Base-by-base conservation (phyloP, 768 basidiomycete species). In the Pulveroboletus sp. region DNA sequence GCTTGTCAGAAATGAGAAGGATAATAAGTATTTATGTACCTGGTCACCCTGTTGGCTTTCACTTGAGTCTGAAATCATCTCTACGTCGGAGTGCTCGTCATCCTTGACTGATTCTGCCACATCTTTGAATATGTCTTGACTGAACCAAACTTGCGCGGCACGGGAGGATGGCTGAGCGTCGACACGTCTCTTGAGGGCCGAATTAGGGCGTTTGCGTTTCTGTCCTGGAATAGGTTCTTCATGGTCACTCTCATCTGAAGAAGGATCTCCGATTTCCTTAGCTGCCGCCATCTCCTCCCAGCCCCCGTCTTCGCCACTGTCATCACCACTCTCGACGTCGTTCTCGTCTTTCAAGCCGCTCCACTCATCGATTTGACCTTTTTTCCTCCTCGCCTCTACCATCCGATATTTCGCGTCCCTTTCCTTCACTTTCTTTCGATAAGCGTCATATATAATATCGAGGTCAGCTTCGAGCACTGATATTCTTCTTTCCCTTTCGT, bases 121-220 rank as follows among this genome's bases (percentile, higher is more conserved):
- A 6, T 65, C 77, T 43, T 82, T 77, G 75, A 99, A 99, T 39
- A 96, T 69, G 44, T 88, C 86, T 69, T 96, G 95, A 56, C 88
- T 85, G 71, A 97, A 99, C 96, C 96, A 99, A n/a, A 97, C 66
- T 58, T 86, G 79, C 2, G 93, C 80, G 39, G 83, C 76, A 40
- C 77, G 77, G 57, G 77, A 82, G 1, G 63, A 58, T 17, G 66
- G 54, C 15, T 73, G 73, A 31, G 81, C 24, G 9, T 44, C 27
- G 4, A 8, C 3, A 6, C 28, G 71, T 30, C 76, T 73, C 3
- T 76, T 74, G 33, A 81, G 64, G 11, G 53, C 55, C 15, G 59
- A 51, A n/a, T 61, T 62, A 3, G 49, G 55, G 38, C 75, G 67
- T 54, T 67, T 69, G 37, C 73, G 77, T 64, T 84, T 83, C 52